Evolutionary conservation across 331 rosid genomes (phyloP), one percentile per base, ranked within the genome.

Genomic region (Ulmus americana): DNA sequence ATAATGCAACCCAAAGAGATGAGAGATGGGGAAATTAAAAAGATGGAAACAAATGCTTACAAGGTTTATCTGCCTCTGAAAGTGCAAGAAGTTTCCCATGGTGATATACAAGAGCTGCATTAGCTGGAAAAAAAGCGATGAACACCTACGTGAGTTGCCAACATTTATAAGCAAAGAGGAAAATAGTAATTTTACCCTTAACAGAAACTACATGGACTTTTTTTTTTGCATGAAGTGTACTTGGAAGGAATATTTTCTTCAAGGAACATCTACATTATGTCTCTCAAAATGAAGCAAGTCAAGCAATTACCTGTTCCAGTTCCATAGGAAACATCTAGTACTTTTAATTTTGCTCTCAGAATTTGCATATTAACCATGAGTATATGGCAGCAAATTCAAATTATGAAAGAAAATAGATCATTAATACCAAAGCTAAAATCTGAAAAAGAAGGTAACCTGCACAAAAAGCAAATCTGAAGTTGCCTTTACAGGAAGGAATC

Each of bases 401-500:
- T 20, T 20, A 20, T 20, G 22, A 20, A 20, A 20, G 22, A 20
- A 20, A 20, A 20, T 20, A 1, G 22, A 20, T 20, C 22, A 20
- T 20, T 20, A 55, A 60, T 53, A 59, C 45, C 52, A 39, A 10
- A 47, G n/a, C 64, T 9, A 54, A 74, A 6, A 55, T 57, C 61
- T 39, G 55, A 67, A 76, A 76, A 64, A 72, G 55, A 43, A 58
- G 45, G 49, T 50, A 61, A 86, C 98, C 94, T 92, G 91, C 72
- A 92, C 95, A 79, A 92, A 97, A 74, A 92, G 97, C 85, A 92
- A 87, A 82, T 92, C 98, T 3, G 97, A 92, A 78, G 98, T 79
- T 74, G 95, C 95, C 82, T 92, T 92, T 73, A 92, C 98, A 0
- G n/a, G 97, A 73, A 92, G 97, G 80, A 92, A 92, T 45, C 98